These are phyloP conservation scores for Tetracladium setigerum DNA, from an alignment of 495 filamentous ascomycete species.

Conservation along the genomic window DNA sequence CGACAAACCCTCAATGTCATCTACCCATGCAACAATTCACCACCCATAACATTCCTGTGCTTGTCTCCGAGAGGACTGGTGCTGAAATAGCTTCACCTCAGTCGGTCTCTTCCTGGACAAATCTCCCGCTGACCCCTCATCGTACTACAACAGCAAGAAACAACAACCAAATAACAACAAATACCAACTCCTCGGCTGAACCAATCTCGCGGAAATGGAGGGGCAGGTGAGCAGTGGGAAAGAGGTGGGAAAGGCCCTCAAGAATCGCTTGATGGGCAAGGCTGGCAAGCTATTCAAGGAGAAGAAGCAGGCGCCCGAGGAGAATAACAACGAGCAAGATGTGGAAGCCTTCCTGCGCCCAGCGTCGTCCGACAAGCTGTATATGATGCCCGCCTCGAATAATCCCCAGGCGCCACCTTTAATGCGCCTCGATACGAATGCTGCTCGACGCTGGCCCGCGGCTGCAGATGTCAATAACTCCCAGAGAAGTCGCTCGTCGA, in stretches of 20 bases:
- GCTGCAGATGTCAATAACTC: constrained; percentile 14
- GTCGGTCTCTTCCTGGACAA: too few species aligned
- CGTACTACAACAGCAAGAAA: neutral
- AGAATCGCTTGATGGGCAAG: constrained; percentile 13
- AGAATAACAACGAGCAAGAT: constrained; percentile 2
- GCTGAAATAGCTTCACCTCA: too few species aligned
- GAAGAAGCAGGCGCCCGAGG: constrained; percentile 7
- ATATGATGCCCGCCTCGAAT: constrained; percentile 13
- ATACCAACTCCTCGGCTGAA: neutral
- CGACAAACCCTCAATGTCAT: neutral
- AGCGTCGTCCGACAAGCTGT: constrained; percentile 15
- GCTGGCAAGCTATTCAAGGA: constrained; percentile 15
- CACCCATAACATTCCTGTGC: too few species aligned
- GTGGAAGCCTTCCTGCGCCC: constrained; percentile 2
- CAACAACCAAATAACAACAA: neutral
- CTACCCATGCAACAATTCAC: too few species aligned
- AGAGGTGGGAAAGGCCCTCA: constrained; percentile 15
- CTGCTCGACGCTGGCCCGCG: constrained; percentile 20
- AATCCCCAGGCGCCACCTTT: constrained; percentile 7
- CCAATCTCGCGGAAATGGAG: constrained; percentile 9
- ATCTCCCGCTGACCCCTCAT: too few species aligned
- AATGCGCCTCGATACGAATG: constrained; percentile 17
- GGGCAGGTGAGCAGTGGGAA: constrained; percentile 8
- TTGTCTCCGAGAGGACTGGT: too few species aligned
- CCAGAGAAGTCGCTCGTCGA: constrained; percentile 7